Evolutionary conservation across 306 rosid genomes (phyloP).

Genomic region (Cucurbita moschata): DNA sequence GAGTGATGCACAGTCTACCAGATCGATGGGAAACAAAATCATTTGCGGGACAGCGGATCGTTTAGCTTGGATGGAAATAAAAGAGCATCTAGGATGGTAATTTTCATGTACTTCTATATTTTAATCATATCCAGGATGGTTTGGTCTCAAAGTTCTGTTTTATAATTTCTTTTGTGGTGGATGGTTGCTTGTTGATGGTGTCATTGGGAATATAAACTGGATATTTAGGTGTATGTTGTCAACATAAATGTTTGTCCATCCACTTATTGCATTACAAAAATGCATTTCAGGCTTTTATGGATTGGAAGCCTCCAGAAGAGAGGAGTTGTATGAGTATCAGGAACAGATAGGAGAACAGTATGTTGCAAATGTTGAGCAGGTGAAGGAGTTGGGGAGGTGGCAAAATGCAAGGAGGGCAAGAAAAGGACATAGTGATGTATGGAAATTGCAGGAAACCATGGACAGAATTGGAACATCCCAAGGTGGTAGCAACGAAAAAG

Average conservation of each 20-base stretch:
- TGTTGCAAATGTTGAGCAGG: slow-evolving; percentile 54
- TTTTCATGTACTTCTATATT: background rate
- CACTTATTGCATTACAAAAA: background rate
- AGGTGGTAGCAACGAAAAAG: slow-evolving; percentile 60
- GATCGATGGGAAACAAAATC: slow-evolving; percentile 24
- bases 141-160: background rate
- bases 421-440: slow-evolving; percentile 41
- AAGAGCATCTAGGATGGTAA: slow-evolving; percentile 42
- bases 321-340: slow-evolving; percentile 71
- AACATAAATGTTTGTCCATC: too few species aligned
- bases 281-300: slow-evolving; percentile 50
- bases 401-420: slow-evolving; percentile 72
- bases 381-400: slow-evolving; percentile 89
- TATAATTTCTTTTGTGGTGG: background rate
- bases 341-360: slow-evolving; percentile 81
- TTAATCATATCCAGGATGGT: slow-evolving; percentile 4
- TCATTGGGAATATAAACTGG: background rate
- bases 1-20: slow-evolving; percentile 5
- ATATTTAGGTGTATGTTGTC: background rate
- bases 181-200: background rate
- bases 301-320: slow-evolving; percentile 85
- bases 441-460: slow-evolving; percentile 93
- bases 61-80: slow-evolving; percentile 41
- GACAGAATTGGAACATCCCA: slow-evolving; percentile 82
- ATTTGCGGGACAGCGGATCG: slow-evolving; percentile 40